Evolutionary conservation across 2,329 filamentous ascomycete genomes (phyloP).

Genomic region (Amphichorda felina): DNA sequence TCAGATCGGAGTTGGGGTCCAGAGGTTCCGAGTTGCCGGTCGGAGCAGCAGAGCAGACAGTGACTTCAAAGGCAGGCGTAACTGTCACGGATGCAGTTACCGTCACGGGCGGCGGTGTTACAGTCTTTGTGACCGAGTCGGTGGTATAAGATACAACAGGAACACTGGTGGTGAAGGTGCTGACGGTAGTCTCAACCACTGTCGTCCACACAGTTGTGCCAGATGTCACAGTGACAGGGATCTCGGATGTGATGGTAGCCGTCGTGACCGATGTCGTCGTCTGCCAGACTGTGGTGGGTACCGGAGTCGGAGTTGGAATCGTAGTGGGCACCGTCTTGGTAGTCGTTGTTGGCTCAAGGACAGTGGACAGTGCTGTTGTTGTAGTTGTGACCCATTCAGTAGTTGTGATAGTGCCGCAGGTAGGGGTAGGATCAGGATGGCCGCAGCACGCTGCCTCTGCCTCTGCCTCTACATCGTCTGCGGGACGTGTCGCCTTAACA

Average conservation of each 20-base stretch:
- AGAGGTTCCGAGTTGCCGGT: conserved; percentile 22
- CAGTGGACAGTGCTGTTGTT: conserved; percentile 6
- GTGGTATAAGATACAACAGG: no score
- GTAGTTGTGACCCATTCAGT: conserved; percentile 5
- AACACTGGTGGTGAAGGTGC: conserved; percentile 3
- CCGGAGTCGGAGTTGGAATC: conserved; percentile 1
- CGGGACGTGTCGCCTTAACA: no score
- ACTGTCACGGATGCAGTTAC: conserved; percentile 13
- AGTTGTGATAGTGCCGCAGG: conserved; percentile 2
- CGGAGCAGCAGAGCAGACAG: conserved; percentile 30
- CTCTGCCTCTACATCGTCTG: not conserved
- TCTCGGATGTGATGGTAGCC: not conserved
- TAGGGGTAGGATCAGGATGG: not conserved
- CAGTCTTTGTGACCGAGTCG: conserved; percentile 18
- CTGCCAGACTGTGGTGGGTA: conserved; percentile 4
- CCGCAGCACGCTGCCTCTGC: not conserved
- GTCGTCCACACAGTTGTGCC: conserved; percentile 1
- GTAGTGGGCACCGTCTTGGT: conserved; percentile 4
- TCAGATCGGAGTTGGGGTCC: conserved; percentile 25
- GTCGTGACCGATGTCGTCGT: conserved; percentile 2
- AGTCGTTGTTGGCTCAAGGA: conserved; percentile 3
- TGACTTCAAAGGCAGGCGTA: conserved; percentile 16
- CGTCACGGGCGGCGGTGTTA: conserved; percentile 13
- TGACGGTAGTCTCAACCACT: conserved; percentile 1
- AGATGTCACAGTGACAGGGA: not conserved